phyloP scores from a whole-genome alignment of 75 land plant species.

The Sequoia sempervirens region DNA sequence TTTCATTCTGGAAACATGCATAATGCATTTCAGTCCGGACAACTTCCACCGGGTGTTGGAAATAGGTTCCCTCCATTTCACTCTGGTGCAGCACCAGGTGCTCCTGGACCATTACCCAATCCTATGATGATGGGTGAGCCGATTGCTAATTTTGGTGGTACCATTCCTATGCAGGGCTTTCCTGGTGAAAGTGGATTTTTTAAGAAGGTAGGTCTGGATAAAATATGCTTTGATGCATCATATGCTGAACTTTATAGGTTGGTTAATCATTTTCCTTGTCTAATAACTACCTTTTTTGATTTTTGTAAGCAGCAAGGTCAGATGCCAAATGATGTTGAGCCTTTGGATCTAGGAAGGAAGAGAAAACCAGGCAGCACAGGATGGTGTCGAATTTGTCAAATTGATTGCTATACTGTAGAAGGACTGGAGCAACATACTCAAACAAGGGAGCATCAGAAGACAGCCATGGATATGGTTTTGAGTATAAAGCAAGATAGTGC shows the following conservation, averaged over 20 bases:
- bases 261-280: not conserved
- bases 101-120: conserved; percentile 15
- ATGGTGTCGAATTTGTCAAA: conserved; percentile 81
- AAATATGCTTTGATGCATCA: not conserved
- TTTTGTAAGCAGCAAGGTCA: not conserved
- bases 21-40: conserved; percentile 19
- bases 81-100: conserved; percentile 22
- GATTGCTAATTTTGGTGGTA: conserved; percentile 23
- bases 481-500: conserved; percentile 57
- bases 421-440: conserved; percentile 71
- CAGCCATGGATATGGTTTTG: conserved; percentile 70
- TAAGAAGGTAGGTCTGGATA: conserved; percentile 24
- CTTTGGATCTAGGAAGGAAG: conserved; percentile 47
- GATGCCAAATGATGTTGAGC: conserved; percentile 34
- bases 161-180: conserved; percentile 22
- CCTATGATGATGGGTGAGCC: conserved; percentile 37
- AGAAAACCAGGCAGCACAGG: conserved; percentile 53
- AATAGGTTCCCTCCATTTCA: conserved; percentile 8
- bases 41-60: conserved; percentile 27
- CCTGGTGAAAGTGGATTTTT: conserved; percentile 27
- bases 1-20: conserved; percentile 7
- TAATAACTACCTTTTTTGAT: not conserved
- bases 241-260: not conserved
- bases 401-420: conserved; percentile 80
- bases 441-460: conserved; percentile 71